Percentiles rank a stretch among this genome's conserved stretches.
phyloP scores from a whole-genome alignment of 176 grass and related monocot species.

The Oryza brachyantha region DNA sequence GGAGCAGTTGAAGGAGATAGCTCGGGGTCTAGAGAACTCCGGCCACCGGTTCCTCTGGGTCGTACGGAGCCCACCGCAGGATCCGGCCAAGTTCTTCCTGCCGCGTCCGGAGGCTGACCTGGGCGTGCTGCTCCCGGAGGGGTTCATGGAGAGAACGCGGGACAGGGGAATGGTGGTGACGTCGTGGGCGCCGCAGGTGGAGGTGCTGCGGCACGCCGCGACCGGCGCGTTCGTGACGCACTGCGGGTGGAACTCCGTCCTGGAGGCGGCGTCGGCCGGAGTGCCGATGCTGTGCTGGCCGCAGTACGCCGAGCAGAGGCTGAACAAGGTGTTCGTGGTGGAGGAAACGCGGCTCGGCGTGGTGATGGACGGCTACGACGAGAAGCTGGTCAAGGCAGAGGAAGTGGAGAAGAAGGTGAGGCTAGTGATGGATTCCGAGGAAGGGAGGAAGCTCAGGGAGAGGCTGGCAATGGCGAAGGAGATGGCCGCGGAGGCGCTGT shows the following conservation, averaged over 20 bases:
- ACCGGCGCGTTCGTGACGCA: constrained; percentile 60
- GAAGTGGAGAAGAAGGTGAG: constrained; percentile 55
- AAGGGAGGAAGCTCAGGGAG: constrained; percentile 37
- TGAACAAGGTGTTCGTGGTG: constrained; percentile 67
- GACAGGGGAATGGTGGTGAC: constrained; percentile 44
- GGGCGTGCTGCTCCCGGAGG: constrained; percentile 48
- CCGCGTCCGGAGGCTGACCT: constrained; percentile 32
- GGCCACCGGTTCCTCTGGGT: constrained; percentile 60
- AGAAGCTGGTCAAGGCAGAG: constrained; percentile 44
- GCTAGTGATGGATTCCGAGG: constrained; percentile 53
- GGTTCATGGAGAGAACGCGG: constrained; percentile 53
- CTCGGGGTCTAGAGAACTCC: constrained; percentile 46
- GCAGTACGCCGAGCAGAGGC: constrained; percentile 62
- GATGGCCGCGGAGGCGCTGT: constrained; percentile 31
- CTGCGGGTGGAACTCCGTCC: constrained; percentile 65
- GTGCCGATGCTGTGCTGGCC: constrained; percentile 73
- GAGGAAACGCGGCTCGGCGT: constrained; percentile 41
- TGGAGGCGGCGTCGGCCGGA: constrained; percentile 37
- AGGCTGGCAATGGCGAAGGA: constrained; percentile 17
- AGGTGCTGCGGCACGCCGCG: constrained; percentile 50
- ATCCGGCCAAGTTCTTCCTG: constrained; percentile 28
- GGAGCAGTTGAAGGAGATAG: constrained; percentile 44
- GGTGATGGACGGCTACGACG: constrained; percentile 50
- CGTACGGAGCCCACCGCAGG: constrained; percentile 35
- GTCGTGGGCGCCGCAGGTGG: constrained; percentile 67